Conservation (phyloP, 2,329 filamentous ascomycete genomes). For the Pyrenophora seminiperda region DNA sequence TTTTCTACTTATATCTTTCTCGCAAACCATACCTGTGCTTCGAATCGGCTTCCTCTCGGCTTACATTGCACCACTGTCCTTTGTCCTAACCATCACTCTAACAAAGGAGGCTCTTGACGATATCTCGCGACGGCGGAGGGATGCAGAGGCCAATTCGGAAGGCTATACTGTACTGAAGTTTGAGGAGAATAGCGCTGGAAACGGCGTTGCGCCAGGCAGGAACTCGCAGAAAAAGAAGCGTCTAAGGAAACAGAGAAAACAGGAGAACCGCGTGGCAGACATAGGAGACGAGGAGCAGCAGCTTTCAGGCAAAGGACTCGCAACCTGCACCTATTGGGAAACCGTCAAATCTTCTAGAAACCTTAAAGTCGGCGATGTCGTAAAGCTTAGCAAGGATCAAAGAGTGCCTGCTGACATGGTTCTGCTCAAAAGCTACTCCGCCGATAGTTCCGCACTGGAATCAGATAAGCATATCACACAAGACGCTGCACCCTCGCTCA, state of each 20-base stretch:
- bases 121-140: slow-evolving; percentile 80
- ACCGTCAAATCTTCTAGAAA: slow-evolving; percentile 82
- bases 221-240: slow-evolving; percentile 39
- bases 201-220: slow-evolving; percentile 40
- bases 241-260: slow-evolving; percentile 40
- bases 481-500: slow-evolving; percentile 20
- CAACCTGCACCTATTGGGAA: slow-evolving; percentile 64
- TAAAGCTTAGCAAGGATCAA: slow-evolving; percentile 90
- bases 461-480: slow-evolving; percentile 4
- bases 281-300: slow-evolving; percentile 71
- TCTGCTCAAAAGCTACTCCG: slow-evolving; percentile 78
- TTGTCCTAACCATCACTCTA: slow-evolving; percentile 89
- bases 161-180: slow-evolving; percentile 80
- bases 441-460: slow-evolving; percentile 22
- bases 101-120: slow-evolving; percentile 97
- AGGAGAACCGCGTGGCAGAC: slow-evolving; percentile 61
- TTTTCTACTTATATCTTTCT: slow-evolving; percentile 91
- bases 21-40: slow-evolving; percentile 86
- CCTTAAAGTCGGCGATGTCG: slow-evolving; percentile 91
- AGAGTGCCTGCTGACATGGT: slow-evolving; percentile 93
- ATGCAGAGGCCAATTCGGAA: slow-evolving; percentile 94
- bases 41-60: slow-evolving; percentile 94
- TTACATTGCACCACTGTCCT: slow-evolving; percentile 88
- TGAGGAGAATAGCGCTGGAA: slow-evolving; percentile 57
- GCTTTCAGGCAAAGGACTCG: slow-evolving; percentile 39